A percentile compares a stretch with the other conserved stretches of the same genome.
phyloP scores from a whole-genome alignment of 305 asterid genomes.

The Solanum hybrid region DNA sequence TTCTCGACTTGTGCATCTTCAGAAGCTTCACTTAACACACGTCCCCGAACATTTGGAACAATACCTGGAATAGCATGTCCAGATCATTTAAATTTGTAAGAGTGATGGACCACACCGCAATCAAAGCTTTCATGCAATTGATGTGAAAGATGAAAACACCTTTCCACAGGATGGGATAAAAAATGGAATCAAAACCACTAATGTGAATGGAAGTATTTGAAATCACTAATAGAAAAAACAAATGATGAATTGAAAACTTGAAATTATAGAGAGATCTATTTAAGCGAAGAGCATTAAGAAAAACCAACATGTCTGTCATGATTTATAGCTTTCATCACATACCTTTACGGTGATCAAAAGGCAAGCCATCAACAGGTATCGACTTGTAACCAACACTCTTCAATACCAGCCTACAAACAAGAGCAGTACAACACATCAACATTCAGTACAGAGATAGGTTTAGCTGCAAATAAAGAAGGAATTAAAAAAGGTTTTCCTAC shows the following conservation, averaged over 20 bases:
- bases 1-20: constrained; percentile 30
- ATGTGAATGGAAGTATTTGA: background rate
- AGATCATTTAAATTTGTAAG: background rate
- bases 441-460: background rate
- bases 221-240: background rate
- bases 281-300: background rate
- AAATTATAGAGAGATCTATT: background rate
- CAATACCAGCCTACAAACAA: constrained; percentile 49
- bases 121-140: background rate
- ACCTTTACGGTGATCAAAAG: constrained; percentile 65
- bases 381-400: constrained; percentile 95
- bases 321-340: constrained; percentile 2
- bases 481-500: background rate
- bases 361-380: constrained; percentile 57
- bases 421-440: constrained; percentile 1
- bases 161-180: background rate
- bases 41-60: constrained; percentile 75
- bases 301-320: background rate
- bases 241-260: background rate
- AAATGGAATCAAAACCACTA: background rate
- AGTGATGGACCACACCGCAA: background rate
- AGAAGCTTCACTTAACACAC: constrained; percentile 37
- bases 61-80: constrained; percentile 35
- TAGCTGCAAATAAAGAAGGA: background rate
- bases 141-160: background rate